These are phyloP conservation scores for Tolypocladium tropicale DNA, from an alignment of 2,329 filamentous ascomycete species.

Conservation along the genomic window DNA sequence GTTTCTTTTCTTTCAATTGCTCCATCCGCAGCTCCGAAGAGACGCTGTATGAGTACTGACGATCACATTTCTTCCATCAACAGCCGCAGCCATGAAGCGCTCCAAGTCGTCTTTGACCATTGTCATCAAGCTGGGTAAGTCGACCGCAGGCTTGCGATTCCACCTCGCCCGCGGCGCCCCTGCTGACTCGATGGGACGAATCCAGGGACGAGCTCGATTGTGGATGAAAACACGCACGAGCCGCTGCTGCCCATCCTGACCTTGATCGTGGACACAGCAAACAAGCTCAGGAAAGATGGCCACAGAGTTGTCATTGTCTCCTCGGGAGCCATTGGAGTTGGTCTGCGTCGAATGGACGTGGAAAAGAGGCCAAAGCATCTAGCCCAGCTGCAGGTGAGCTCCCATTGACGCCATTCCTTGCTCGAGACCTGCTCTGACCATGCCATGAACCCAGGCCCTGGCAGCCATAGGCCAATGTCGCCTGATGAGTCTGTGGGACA, in stretches of 20 bases:
- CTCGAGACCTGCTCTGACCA: background rate
- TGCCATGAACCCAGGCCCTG: constrained; percentile 47
- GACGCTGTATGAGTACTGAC: background rate
- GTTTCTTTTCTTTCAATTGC: background rate
- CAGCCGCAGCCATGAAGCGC: constrained; percentile 50
- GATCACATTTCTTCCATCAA: constrained; percentile 11
- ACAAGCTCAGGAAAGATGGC: constrained; percentile 78
- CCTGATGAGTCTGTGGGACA: constrained; percentile 92
- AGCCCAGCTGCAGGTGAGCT: constrained; percentile 64
- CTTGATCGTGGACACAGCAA: constrained; percentile 87
- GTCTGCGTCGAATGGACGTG: constrained; percentile 80
- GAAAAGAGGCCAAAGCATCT: constrained; percentile 83
- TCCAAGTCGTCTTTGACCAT: constrained; percentile 40
- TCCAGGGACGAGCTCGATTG: constrained; percentile 93
- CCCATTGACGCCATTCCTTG: background rate
- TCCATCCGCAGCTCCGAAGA: background rate
- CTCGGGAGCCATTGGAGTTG: constrained; percentile 92
- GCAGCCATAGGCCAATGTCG: constrained; percentile 94
- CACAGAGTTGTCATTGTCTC: constrained; percentile 94
- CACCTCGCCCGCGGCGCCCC: background rate
- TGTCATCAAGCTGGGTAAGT: constrained; percentile 78
- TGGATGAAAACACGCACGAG: constrained; percentile 91
- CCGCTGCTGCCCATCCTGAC: constrained; percentile 85
- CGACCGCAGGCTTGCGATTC: background rate
- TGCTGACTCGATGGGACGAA: background rate